Evolutionary conservation across 2,329 filamentous ascomycete species (phyloP), one percentile per base, ranked within the genome.

Genomic region (Aspergillus fructus): DNA sequence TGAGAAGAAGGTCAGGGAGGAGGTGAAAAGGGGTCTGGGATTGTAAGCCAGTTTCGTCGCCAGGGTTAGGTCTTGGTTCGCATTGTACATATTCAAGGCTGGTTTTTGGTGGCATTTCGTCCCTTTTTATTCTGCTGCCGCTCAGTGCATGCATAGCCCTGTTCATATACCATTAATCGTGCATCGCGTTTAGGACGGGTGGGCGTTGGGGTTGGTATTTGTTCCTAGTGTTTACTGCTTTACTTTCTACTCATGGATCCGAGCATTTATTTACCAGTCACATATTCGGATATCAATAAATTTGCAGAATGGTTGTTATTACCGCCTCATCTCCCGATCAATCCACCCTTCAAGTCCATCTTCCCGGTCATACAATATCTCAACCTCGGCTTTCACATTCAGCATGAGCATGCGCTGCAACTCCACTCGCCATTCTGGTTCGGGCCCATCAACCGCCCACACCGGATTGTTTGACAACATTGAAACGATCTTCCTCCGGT

Each of bases 1-100:
- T 77, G 93, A 97, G 78, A 83, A 85, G 71, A 88, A 87, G 75
- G 94, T 99, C 39, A 83, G 89, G 67, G 88, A 90, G 60, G 89
- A 91, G 62, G 93, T 97, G 41, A 83, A 89, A 70, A 85, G 85
- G 69, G 90, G 88, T 72, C 74, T 96, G 67, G 92, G 92, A 1
- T 76, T 96, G 66, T 92, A 77, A 80, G 54, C 27, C 13, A 19
- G 30, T 15, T 47, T 46, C 21, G 11, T 48, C 30, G 24, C 41
- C n/a, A 12, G 21, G 46, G 13, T 15, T 19, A 15, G 43, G n/a
- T 49, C 21, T 40, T 24, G 12, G 21, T 30, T 30, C n/a, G 21
- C 27, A 24, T 23, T 49, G 48, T 49, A 43, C 24, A 49, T 49
- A 53, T 13, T 39, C 13, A 30, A 34, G 39, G 17, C 24, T 21